Percentiles rank a stretch among this genome's conserved stretches.
Conservation (phyloP, 169 alveolate species). For the Plasmodium vinckei region DNA sequence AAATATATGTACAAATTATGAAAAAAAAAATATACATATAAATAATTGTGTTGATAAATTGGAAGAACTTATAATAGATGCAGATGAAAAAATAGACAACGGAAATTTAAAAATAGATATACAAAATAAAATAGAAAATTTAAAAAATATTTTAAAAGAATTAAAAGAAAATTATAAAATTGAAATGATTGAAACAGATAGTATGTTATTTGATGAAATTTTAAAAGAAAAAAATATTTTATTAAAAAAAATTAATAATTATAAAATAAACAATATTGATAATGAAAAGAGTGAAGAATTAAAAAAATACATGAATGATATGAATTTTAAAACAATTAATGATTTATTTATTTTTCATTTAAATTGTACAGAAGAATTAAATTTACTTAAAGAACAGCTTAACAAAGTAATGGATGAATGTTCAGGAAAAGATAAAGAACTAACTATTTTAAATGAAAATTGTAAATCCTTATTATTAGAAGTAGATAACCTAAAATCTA, state of each 20-base stretch:
- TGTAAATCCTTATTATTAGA: conserved; percentile 44
- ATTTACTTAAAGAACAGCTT: conserved; percentile 3
- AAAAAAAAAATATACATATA: neutral
- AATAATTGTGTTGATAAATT: neutral
- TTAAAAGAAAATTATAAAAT: conserved; percentile 2
- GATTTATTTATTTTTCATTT: conserved; percentile 38
- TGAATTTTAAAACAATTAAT: conserved; percentile 22
- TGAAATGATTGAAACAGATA: conserved; percentile 3
- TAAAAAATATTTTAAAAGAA: conserved; percentile 26
- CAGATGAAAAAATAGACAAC: neutral
- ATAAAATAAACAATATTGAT: neutral
- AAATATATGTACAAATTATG: conserved; percentile 20
- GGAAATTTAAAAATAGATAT: neutral
- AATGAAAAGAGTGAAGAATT: conserved; percentile 39
- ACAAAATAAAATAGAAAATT: conserved; percentile 3
- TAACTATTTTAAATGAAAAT: conserved; percentile 14
- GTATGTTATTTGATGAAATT: conserved; percentile 17
- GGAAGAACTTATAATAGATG: conserved; percentile 8
- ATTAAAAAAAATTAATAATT: neutral
- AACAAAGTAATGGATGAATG: conserved; percentile 13
- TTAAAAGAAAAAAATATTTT: conserved; percentile 35
- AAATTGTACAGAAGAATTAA: conserved; percentile 13
- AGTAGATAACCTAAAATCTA: conserved; percentile 45
- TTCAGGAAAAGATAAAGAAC: conserved; percentile 18
- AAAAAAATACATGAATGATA: conserved; percentile 31